phyloP scores from a whole-genome alignment of 176 grass and related monocot species.

The Triticum timopheevii region DNA sequence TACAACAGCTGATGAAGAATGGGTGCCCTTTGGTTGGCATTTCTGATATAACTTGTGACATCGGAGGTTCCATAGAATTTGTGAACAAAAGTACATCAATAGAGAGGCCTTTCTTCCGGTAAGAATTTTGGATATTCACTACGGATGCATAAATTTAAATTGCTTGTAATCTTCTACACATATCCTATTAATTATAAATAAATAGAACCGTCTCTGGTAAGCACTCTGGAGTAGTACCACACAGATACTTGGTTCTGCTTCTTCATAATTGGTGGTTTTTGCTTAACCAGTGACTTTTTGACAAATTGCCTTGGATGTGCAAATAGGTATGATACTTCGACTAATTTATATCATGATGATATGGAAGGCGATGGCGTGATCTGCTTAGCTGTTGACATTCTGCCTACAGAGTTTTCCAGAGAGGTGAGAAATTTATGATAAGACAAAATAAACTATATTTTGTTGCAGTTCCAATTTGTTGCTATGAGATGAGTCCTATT shows the following conservation, averaged over 20 bases:
- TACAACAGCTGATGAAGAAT: slow-evolving; percentile 66
- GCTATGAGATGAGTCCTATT: neutral
- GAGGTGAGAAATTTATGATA: slow-evolving; percentile 54
- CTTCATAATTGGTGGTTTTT: neutral
- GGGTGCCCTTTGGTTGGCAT: slow-evolving; percentile 71
- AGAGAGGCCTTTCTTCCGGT: slow-evolving; percentile 96
- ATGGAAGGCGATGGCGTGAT: slow-evolving; percentile 76
- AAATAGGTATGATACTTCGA: slow-evolving; percentile 72
- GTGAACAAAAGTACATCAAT: slow-evolving; percentile 77
- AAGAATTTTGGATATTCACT: slow-evolving; percentile 14
- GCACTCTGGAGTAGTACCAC: neutral
- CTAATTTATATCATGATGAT: slow-evolving; percentile 77
- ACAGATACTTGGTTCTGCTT: neutral
- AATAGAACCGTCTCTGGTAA: neutral
- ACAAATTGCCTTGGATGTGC: slow-evolving; percentile 24
- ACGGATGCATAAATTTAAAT: slow-evolving; percentile 7
- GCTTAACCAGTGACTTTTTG: neutral
- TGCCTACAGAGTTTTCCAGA: slow-evolving; percentile 92
- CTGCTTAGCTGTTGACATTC: slow-evolving; percentile 93
- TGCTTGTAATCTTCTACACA: neutral
- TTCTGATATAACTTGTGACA: slow-evolving; percentile 94
- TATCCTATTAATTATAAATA: neutral
- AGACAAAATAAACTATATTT: slow-evolving; percentile 1
- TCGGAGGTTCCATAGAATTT: slow-evolving; percentile 96
- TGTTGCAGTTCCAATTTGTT: neutral